Percentiles rank a stretch among this genome's conserved stretches.
These are phyloP conservation scores for Aspergillus niger DNA, from an alignment of 2,329 filamentous ascomycete species.

Conservation along the genomic window DNA sequence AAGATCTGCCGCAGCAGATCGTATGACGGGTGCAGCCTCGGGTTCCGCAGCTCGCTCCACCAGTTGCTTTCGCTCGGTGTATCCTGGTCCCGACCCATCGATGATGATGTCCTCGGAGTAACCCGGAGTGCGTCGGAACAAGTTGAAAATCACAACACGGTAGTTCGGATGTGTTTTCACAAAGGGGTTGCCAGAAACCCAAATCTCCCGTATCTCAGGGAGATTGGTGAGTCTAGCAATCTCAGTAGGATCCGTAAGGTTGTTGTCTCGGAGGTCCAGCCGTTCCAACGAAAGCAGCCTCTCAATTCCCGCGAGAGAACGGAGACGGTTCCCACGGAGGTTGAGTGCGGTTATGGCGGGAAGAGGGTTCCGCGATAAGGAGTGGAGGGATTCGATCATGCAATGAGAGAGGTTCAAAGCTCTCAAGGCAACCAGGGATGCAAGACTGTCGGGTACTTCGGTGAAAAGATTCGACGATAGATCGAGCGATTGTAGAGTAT, in stretches of 20 bases:
- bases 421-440: constrained; percentile 80
- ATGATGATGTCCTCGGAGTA: constrained; percentile 89
- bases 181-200: constrained; percentile 90
- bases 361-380: constrained; percentile 76
- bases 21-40: constrained; percentile 75
- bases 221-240: constrained; percentile 85
- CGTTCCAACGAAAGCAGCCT: constrained; percentile 84
- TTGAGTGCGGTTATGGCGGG: constrained; percentile 94
- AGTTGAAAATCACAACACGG: constrained; percentile 88
- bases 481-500: constrained; percentile 88
- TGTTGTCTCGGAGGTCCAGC: constrained; percentile 88
- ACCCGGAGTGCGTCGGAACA: constrained; percentile 87
- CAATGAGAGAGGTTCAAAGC: constrained; percentile 93
- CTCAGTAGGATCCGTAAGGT: constrained; percentile 85
- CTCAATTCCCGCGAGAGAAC: constrained; percentile 86
- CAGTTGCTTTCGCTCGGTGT: constrained; percentile 79
- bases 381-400: constrained; percentile 95
- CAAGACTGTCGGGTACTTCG: constrained; percentile 90
- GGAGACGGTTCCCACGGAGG: constrained; percentile 81
- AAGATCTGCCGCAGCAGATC: constrained; percentile 64
- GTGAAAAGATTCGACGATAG: constrained; percentile 89
- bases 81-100: constrained; percentile 80
- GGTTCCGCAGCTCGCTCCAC: constrained; percentile 78
- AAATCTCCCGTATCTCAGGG: constrained; percentile 88
- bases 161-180: constrained; percentile 83